phyloP scores from a whole-genome alignment of 2,329 filamentous ascomycete species.

The Penicillium fuscoglaucum region DNA sequence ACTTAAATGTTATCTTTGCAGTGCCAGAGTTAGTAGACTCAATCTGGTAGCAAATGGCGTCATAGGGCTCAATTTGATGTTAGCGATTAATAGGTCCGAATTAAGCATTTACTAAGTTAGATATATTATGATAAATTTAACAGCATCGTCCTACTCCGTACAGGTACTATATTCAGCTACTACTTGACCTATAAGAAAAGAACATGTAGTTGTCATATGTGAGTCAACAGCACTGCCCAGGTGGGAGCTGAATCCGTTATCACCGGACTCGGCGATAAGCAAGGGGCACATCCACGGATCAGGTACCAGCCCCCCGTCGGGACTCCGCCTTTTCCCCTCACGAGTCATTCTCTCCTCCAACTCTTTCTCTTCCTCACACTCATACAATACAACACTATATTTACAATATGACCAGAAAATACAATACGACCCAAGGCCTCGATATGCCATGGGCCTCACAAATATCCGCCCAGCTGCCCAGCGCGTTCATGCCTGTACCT shows the following conservation, averaged over 20 bases:
- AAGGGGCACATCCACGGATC: conserved; percentile 6
- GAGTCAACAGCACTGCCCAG: not conserved
- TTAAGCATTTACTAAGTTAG: not conserved
- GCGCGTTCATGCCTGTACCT: conserved; percentile 18
- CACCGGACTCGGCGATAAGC: conserved; percentile 21
- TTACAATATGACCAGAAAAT: conserved; percentile 36
- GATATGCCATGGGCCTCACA: conserved; percentile 36
- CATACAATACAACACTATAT: not conserved
- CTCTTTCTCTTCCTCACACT: conserved; percentile 3
- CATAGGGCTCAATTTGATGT: not conserved
- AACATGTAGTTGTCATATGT: not conserved
- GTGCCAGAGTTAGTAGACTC: not conserved
- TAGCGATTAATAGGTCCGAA: not conserved
- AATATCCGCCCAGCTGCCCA: conserved; percentile 30
- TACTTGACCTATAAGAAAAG: not conserved
- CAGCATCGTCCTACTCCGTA: not conserved
- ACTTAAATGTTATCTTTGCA: not conserved
- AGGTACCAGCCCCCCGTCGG: conserved; percentile 17
- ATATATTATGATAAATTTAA: not conserved
- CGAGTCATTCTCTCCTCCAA: conserved; percentile 15
- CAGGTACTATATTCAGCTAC: not conserved
- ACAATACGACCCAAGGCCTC: conserved; percentile 22
- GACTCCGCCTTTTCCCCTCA: conserved; percentile 24
- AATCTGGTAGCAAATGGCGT: not conserved
- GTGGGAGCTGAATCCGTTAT: conserved; percentile 4